phyloP scores from a whole-genome alignment of 169 alveolate genomes.

The Babesia caballi region DNA sequence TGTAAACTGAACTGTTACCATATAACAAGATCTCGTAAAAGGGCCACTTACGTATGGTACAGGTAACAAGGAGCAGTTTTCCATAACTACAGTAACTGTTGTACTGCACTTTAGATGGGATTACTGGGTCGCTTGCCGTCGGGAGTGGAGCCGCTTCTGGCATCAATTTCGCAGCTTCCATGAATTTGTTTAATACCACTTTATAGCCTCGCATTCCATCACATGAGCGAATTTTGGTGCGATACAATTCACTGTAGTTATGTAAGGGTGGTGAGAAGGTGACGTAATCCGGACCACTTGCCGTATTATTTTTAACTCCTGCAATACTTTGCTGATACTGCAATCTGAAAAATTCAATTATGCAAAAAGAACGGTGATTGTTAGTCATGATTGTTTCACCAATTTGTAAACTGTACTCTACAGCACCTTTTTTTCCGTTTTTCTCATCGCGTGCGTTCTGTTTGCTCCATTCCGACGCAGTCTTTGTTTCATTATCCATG shows the following conservation, averaged over 20 bases:
- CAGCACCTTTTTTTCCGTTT: too few species aligned
- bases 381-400: too few species aligned
- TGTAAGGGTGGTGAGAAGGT: too few species aligned
- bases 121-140: slow-evolving; percentile 1
- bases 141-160: background rate
- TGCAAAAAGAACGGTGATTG: background rate
- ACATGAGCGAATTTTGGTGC: too few species aligned
- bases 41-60: background rate
- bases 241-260: too few species aligned
- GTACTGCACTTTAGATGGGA: slow-evolving; percentile 5
- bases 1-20: background rate
- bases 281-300: too few species aligned
- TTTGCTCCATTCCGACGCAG: too few species aligned
- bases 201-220: too few species aligned
- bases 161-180: slow-evolving; percentile 7
- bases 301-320: too few species aligned
- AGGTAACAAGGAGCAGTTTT: slow-evolving; percentile 18
- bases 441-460: too few species aligned
- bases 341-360: slow-evolving; percentile 2
- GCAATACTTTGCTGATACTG: background rate
- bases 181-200: too few species aligned
- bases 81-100: slow-evolving; percentile 16
- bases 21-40: slow-evolving; percentile 8
- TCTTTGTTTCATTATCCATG: slow-evolving; percentile 41
- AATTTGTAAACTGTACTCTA: background rate